Evolutionary conservation across 2,329 filamentous ascomycete species (phyloP).

Genomic region (Aspergillus bombycis): DNA sequence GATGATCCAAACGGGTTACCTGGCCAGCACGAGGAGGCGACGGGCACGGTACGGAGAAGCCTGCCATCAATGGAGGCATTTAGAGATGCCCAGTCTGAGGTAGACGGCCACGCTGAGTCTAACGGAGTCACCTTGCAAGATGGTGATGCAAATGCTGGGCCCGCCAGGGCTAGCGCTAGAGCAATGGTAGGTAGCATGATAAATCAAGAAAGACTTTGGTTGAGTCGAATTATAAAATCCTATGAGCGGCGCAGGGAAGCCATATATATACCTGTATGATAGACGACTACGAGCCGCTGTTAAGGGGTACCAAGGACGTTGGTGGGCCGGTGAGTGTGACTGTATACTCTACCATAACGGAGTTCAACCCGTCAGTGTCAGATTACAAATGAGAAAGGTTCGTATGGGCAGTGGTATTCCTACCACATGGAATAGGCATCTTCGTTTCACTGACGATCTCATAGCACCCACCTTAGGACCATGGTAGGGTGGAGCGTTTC

Average conservation of each 20-base stretch:
- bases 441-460: no score
- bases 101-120: conserved; percentile 23
- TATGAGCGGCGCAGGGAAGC: background rate
- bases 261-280: background rate
- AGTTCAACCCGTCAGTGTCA: background rate
- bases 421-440: no score
- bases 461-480: no score
- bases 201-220: background rate
- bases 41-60: conserved; percentile 29
- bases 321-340: background rate
- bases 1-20: conserved; percentile 31
- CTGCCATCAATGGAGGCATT: conserved; percentile 26
- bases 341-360: background rate
- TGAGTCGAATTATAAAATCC: background rate
- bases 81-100: conserved; percentile 24
- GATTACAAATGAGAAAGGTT: background rate
- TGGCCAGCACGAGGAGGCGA: conserved; percentile 36
- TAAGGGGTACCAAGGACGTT: background rate
- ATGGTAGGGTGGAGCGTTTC: no score
- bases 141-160: background rate
- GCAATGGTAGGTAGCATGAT: background rate
- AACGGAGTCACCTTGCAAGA: conserved; percentile 22
- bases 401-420: no score
- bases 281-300: background rate
- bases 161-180: background rate